Conservation (phyloP, 306 rosid species). For the Sesbania bispinosa region DNA sequence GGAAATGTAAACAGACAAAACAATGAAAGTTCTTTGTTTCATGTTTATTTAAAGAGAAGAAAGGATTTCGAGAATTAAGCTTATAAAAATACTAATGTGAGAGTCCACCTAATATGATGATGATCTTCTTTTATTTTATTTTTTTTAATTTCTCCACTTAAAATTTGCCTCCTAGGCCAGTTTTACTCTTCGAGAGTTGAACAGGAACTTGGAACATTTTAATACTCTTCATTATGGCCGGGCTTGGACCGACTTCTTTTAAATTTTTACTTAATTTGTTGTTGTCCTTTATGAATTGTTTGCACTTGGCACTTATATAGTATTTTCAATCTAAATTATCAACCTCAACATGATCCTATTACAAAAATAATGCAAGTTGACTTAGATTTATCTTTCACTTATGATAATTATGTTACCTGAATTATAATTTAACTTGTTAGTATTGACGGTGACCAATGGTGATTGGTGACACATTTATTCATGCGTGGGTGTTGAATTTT, state of each 20-base stretch:
- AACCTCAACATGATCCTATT: not conserved
- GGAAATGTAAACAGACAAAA: not conserved
- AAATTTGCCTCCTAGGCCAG: not conserved
- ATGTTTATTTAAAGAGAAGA: not conserved
- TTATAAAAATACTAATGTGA: not conserved
- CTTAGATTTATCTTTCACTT: not conserved
- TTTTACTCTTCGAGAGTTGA: not conserved
- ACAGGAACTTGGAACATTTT: not conserved
- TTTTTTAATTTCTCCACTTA: not conserved
- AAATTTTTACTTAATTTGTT: not conserved
- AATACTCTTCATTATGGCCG: not conserved
- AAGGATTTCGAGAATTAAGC: not conserved
- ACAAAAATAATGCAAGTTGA: not conserved
- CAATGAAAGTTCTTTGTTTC: not conserved
- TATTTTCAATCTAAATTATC: not conserved
- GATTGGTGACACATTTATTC: no score
- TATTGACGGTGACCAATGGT: no score
- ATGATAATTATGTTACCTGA: no score
- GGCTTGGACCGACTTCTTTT: not conserved
- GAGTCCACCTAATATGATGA: not conserved
- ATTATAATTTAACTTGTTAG: no score
- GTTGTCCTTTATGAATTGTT: not conserved
- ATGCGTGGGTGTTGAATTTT: no score
- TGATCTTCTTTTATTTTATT: no score
- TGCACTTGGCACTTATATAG: not conserved